Base-by-base conservation (phyloP, 139 green algal species). In the Chlamydomonas schloesseri region DNA sequence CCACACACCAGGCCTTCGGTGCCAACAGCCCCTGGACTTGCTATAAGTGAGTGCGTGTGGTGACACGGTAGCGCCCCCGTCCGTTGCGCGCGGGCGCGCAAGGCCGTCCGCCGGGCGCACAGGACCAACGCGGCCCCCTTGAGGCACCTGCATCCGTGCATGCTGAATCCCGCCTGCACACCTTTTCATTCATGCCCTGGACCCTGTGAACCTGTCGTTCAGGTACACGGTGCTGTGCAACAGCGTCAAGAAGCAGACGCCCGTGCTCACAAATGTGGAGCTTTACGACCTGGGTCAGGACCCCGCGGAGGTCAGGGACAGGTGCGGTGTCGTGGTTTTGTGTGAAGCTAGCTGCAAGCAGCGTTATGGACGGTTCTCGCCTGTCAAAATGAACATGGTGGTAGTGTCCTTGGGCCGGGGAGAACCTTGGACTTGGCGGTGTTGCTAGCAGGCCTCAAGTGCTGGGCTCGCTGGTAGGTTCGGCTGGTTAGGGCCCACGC, bases 191-290 rank as follows among this genome's bases (percentile, higher is more conserved):
- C 11, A 57, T 14, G 50, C 11, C 50, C 14, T 57, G 11, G 50
- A 57, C 50, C 50, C 14, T 14, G 11, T 11, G 11, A 14, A 57
- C 50, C 14, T 11, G 11, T 14, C 31, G 31, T 10, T 13, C 23
- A 82, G 57, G 57, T 82, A 82, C 74, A 82, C 74, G 2, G 57
- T 82, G 11, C 23, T 82, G 24, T 82, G 74, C 74, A 82, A 82
- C 57, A 58, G 47, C 23, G 57, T 82, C 14, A 9, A 6, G 8
- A 71, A 82, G 57, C 74, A 82, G 26, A 82, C 74, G 1, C 57
- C 74, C 5, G 24, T 36, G 1, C 23, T 71, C 2, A 82, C 74
- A 24, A 82, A 82, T 34, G 0, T 60, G 4, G 74, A 82, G 74
- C 34, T 82, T 26, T 82, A 82, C 57, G 74, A 82, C 57, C 10